Percentiles rank a stretch among this genome's conserved stretches.
These are phyloP conservation scores for Tulasnella sp. DNA, from an alignment of 768 basidiomycete species.

Conservation along the genomic window DNA sequence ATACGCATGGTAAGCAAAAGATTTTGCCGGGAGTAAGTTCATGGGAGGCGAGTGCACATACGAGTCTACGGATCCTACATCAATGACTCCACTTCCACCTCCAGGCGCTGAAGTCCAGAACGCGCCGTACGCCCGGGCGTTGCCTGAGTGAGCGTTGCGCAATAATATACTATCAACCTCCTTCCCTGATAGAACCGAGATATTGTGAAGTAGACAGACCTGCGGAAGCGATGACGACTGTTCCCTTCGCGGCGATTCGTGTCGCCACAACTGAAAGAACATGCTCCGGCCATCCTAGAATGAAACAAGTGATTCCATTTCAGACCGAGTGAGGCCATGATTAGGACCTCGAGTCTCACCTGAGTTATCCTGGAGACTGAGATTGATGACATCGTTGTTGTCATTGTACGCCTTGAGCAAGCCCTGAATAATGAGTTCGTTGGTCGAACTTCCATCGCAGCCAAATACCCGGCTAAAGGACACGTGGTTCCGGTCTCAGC, in stretches of 20 bases:
- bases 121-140: slow-evolving; percentile 28
- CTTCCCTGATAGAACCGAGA: no score
- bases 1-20: no score
- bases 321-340: no score
- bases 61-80: slow-evolving; percentile 24
- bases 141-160: slow-evolving; percentile 24
- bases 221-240: slow-evolving; percentile 37
- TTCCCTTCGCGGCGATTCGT: slow-evolving; percentile 46
- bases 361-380: neutral
- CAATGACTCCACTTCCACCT: slow-evolving; percentile 26
- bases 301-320: no score
- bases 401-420: slow-evolving; percentile 12
- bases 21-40: no score
- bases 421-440: slow-evolving; percentile 11
- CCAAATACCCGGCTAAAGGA: slow-evolving; percentile 12
- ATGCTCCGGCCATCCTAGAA: slow-evolving; percentile 54
- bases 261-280: slow-evolving; percentile 46
- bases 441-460: slow-evolving; percentile 3
- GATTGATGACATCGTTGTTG: slow-evolving; percentile 12
- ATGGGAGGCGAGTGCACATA: neutral
- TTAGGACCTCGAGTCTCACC: no score
- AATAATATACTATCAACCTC: no score
- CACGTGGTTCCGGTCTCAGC: neutral
- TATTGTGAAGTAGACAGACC: neutral
- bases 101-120: slow-evolving; percentile 28